These are phyloP conservation scores for Saturnispora mendoncae DNA, from an alignment of 805 yeast species.

Conservation along the genomic window DNA sequence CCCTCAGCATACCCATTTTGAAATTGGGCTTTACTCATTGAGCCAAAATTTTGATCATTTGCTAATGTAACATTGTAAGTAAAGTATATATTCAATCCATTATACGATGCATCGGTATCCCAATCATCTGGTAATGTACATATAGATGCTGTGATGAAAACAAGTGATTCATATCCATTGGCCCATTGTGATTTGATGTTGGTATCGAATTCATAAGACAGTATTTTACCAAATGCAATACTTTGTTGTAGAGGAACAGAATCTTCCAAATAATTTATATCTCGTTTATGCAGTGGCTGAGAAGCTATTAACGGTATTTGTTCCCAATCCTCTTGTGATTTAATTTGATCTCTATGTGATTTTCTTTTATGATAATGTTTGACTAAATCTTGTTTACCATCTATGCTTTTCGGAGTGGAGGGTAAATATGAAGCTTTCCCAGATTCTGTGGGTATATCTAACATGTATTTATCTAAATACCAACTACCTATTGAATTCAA, in stretches of 20 bases:
- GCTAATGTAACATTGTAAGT: conserved; percentile 21
- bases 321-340: not conserved
- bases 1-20: conserved; percentile 24
- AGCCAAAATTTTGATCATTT: not conserved
- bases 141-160: conserved; percentile 44
- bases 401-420: not conserved
- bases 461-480: not conserved
- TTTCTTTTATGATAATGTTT: not conserved
- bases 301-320: too few species aligned
- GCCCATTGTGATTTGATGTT: conserved; percentile 3
- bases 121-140: conserved; percentile 29
- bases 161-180: conserved; percentile 35
- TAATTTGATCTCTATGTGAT: not conserved
- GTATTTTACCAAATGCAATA: conserved; percentile 7
- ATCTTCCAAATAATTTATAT: not conserved
- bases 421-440: too few species aligned
- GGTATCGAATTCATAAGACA: conserved; percentile 9
- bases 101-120: conserved; percentile 10
- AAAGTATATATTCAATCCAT: conserved; percentile 23
- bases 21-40: conserved; percentile 17
- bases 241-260: not conserved
- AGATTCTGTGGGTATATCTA: too few species aligned
- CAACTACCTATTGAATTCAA: not conserved
- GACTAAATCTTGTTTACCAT: not conserved
- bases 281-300: not conserved